Base-by-base conservation (phyloP, 208 protist species). In the Acanthamoeba healyi region DNA sequence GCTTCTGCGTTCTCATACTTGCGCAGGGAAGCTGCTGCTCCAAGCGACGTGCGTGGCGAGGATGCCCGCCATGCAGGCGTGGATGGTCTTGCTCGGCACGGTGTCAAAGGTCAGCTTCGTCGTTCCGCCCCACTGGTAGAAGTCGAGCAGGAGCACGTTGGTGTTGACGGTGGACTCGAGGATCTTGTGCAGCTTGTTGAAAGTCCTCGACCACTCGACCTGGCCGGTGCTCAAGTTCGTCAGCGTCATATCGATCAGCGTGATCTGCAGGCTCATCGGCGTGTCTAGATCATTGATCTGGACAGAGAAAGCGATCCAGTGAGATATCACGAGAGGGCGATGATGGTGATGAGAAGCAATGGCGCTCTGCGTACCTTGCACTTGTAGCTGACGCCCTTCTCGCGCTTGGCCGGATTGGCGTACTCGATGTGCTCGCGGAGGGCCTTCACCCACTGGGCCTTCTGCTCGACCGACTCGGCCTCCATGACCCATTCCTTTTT, bases 361-460 rank as follows among this genome's bases (percentile, higher is more conserved):
- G 6, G 12, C 5, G 1, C 0, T n/a, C 22, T n/a, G 19, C 42
- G 77, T 58, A 32, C 77, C 22, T 36, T 86, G 44, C 77, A n/a
- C 2, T 29, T 10, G 32, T 91, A 91, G 36, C 29, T 24, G 15
- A 91, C 84, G 17, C 84, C 84, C 14, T 10, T 51, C 10, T 9
- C 34, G 6, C 84, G 84, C 54, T 91, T 91, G 46, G 84, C 84
- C 7, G 84, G 84, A 24, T 91, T 91, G 84, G 84, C 84, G 24
- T 54, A 91, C 24, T 72, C 34, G 65, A 91, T 91, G 84, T 70
- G 36, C 5, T 10, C 24, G 36, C 84, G 84, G 14, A 91, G 36
- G 10, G 84, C 56, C 0, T 40, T 72, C 38, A 74, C 84, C 84
- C 84, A 91, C 24, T 3, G 6, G 84, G 46, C 54, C 56, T 91